phyloP scores from a whole-genome alignment of 2,329 filamentous ascomycete genomes.

The Diaporthe amygdali region DNA sequence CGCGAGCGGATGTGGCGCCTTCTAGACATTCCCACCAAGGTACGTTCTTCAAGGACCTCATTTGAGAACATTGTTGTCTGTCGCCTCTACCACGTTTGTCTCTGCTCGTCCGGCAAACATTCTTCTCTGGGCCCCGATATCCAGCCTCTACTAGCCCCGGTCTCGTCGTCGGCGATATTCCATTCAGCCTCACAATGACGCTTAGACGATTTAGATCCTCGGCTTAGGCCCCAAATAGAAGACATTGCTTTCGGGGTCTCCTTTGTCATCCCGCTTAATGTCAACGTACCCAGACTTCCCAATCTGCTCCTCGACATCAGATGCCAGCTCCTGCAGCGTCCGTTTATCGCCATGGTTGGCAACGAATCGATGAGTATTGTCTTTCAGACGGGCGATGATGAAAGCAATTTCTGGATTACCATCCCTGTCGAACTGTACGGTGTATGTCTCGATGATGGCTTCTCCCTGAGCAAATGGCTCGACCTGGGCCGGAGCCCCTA shows the following conservation, averaged over 20 bases:
- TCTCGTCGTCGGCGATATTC: too few species aligned
- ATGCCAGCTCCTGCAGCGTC: conserved; percentile 19
- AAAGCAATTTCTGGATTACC: conserved; percentile 22
- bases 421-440: conserved; percentile 32
- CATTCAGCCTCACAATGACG: too few species aligned
- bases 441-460: conserved; percentile 33
- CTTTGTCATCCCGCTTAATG: not conserved
- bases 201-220: not conserved
- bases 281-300: conserved; percentile 16
- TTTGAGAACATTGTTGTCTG: too few species aligned
- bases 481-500: not conserved
- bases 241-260: conserved; percentile 4
- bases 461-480: conserved; percentile 15
- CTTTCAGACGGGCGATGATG: conserved; percentile 18
- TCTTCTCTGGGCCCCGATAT: too few species aligned
- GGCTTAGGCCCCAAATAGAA: conserved; percentile 17
- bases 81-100: too few species aligned
- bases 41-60: too few species aligned
- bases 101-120: too few species aligned
- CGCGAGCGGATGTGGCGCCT: too few species aligned
- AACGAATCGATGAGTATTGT: conserved; percentile 6
- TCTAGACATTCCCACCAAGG: too few species aligned
- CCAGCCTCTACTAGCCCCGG: not conserved
- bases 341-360: conserved; percentile 22
- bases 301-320: conserved; percentile 19